Evolutionary conservation across 352 stramenopile species (phyloP).

Genomic region (Phytophthora brassicae): DNA sequence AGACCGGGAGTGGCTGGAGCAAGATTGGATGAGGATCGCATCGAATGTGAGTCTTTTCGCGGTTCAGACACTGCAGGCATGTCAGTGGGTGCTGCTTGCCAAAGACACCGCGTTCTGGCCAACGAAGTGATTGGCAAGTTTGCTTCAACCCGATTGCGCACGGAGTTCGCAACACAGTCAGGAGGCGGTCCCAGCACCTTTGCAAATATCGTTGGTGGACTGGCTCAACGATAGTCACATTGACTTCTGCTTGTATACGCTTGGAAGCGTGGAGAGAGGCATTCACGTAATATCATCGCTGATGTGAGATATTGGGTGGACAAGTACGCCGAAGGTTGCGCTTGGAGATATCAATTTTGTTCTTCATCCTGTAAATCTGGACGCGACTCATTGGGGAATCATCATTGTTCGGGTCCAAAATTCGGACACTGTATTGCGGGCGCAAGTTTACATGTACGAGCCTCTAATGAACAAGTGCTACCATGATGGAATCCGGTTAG

Average conservation of each 20-base stretch:
- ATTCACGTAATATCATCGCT: neutral
- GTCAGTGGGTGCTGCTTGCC: neutral
- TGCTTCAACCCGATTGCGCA: neutral
- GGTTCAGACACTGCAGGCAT: neutral
- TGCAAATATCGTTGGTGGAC: neutral
- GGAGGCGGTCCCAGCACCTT: neutral
- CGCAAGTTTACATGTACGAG: slow-evolving; percentile 3
- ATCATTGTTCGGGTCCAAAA: neutral
- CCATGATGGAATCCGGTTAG: neutral
- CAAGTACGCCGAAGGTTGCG: neutral
- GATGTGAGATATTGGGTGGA: neutral
- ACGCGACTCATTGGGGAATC: slow-evolving; percentile 1
- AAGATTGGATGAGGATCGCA: neutral
- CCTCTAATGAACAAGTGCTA: slow-evolving; percentile 2
- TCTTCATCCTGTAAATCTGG: neutral
- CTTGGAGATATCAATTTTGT: neutral
- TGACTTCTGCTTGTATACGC: neutral
- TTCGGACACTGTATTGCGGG: neutral
- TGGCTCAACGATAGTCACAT: slow-evolving; percentile 4
- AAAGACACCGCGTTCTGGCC: neutral
- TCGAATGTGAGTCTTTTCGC: slow-evolving; percentile 4
- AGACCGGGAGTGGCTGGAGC: no score
- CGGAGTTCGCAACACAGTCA: neutral
- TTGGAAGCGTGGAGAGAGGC: neutral
- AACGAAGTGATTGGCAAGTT: neutral